Percentiles rank a stretch among this genome's conserved stretches.
Conservation (phyloP, 1,284 basidiomycete species). For the Apiotrichum gamsii region DNA sequence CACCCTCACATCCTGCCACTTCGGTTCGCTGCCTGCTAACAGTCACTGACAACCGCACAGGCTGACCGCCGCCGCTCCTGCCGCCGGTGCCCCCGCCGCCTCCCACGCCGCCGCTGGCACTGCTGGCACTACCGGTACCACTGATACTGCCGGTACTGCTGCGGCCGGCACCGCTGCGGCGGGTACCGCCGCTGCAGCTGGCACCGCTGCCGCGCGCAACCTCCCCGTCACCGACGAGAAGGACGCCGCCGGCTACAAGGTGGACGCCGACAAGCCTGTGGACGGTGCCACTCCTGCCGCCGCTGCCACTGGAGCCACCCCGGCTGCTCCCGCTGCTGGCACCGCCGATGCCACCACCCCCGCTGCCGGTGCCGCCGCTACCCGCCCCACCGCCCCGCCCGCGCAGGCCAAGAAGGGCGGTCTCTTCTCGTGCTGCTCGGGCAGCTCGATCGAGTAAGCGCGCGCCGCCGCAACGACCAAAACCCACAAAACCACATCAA, state of each 20-base stretch:
- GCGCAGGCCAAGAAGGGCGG: slow-evolving; percentile 33
- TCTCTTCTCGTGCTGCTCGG: slow-evolving; percentile 38
- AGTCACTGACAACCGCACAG: background rate
- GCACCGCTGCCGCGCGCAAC: background rate
- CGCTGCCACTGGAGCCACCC: slow-evolving; percentile 5
- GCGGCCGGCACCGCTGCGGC: background rate
- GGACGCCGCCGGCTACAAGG: background rate
- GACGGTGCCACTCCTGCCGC: slow-evolving; percentile 3
- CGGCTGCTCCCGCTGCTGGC: slow-evolving; percentile 4
- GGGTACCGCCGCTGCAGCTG: background rate
- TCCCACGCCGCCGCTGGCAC: slow-evolving; percentile 3
- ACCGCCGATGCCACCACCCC: slow-evolving; percentile 1
- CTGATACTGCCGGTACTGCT: background rate
- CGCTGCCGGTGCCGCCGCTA: slow-evolving; percentile 3
- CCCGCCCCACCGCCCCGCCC: slow-evolving; percentile 5
- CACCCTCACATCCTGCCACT: background rate
- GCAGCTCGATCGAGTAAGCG: slow-evolving; percentile 24
- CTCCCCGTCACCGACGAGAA: background rate
- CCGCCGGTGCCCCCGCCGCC: background rate
- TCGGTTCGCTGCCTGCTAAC: background rate
- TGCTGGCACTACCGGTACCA: slow-evolving; percentile 6
- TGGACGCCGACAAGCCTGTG: background rate
- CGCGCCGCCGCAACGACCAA: background rate
- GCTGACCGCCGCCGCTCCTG: background rate
- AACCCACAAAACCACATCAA: too few relatives aligned